Conservation (phyloP, 2,329 filamentous ascomycete genomes). For the Biscogniauxia mediterranea region DNA sequence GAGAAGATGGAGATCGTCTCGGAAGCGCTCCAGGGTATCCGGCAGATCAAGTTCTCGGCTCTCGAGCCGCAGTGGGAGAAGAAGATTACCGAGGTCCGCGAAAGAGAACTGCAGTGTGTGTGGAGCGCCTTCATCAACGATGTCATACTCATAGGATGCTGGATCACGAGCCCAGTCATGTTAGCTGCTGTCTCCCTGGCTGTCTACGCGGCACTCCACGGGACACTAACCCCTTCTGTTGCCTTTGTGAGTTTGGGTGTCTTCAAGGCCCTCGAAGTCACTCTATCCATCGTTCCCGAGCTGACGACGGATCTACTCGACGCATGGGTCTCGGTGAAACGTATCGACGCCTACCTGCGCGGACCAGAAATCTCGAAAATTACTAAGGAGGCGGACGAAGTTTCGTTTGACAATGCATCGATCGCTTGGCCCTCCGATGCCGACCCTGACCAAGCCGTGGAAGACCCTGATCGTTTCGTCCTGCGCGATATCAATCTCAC, state of each 20-base stretch:
- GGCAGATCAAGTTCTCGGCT: constrained; percentile 83
- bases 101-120: constrained; percentile 64
- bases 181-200: constrained; percentile 70
- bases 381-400: constrained; percentile 53
- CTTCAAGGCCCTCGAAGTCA: constrained; percentile 71
- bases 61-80: constrained; percentile 72
- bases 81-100: constrained; percentile 63
- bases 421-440: constrained; percentile 74
- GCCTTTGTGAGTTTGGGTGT: constrained; percentile 78
- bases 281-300: constrained; percentile 70
- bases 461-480: constrained; percentile 60
- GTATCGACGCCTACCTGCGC: constrained; percentile 69
- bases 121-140: constrained; percentile 67
- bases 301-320: constrained; percentile 69
- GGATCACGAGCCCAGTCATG: constrained; percentile 71
- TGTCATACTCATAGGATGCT: constrained; percentile 61
- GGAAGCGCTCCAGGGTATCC: constrained; percentile 74
- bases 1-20: constrained; percentile 73
- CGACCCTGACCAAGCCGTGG: constrained; percentile 35
- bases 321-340: constrained; percentile 67
- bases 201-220: constrained; percentile 64
- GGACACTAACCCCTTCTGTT: constrained; percentile 65
- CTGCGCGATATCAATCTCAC: constrained; percentile 62
- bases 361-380: constrained; percentile 61
- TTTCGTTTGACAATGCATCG: constrained; percentile 65